Conservation (phyloP, 768 basidiomycete species). For the Xerocomellus amylosporus region DNA sequence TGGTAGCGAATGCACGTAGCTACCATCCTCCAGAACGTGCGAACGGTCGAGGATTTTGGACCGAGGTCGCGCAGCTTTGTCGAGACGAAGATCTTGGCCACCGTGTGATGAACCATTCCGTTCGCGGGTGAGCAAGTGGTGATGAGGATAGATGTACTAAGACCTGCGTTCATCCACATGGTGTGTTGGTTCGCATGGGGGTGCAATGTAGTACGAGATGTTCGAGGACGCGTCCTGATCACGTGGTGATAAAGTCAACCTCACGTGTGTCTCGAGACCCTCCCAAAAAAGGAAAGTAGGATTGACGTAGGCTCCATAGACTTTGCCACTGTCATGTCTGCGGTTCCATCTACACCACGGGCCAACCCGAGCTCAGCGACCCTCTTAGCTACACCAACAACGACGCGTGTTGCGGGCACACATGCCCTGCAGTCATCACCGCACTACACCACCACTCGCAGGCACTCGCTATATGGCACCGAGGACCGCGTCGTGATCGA, state of each 20-base stretch:
- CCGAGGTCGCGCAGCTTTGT: constrained; percentile 27
- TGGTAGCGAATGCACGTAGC: constrained; percentile 26
- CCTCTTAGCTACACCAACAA: constrained; percentile 53
- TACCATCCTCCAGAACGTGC: constrained; percentile 27
- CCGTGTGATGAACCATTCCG: constrained; percentile 28
- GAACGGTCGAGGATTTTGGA: constrained; percentile 21
- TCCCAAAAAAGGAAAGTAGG: constrained; percentile 1
- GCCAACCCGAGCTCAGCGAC: constrained; percentile 14
- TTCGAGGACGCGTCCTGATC: constrained; percentile 19
- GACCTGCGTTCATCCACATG: constrained; percentile 30
- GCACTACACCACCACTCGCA: constrained; percentile 77
- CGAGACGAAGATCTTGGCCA: constrained; percentile 25
- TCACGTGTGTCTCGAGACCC: constrained; percentile 5
- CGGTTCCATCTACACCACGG: constrained; percentile 34
- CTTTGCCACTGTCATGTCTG: constrained; percentile 31
- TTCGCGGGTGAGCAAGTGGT: constrained; percentile 24
- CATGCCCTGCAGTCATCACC: constrained; percentile 68
- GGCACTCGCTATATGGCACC: constrained; percentile 94
- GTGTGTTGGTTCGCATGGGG: background rate
- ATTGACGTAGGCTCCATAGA: no score
- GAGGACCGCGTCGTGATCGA: constrained; percentile 96
- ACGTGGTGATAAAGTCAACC: constrained; percentile 16
- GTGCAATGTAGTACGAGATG: background rate
- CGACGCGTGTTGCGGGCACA: constrained; percentile 46
- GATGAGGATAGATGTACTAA: constrained; percentile 27